phyloP scores from a whole-genome alignment of 306 rosid species.

The Crotalaria pallida region DNA sequence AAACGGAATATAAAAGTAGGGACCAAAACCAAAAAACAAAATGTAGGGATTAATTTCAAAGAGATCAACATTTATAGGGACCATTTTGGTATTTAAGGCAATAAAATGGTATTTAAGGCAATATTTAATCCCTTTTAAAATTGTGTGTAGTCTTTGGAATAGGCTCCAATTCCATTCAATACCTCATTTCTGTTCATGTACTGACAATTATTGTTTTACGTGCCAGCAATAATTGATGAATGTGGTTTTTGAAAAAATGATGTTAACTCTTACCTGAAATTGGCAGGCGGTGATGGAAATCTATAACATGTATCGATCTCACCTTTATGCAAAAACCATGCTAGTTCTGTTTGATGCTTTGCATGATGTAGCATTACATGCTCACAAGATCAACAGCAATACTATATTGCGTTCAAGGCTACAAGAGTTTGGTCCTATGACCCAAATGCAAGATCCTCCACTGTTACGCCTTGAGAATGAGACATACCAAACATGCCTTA shows the following conservation, averaged over 20 bases:
- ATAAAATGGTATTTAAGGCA: too few relatives aligned
- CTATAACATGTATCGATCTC: conserved; percentile 69
- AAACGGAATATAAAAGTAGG: too few relatives aligned
- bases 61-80: too few relatives aligned
- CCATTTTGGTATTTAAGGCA: too few relatives aligned
- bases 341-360: conserved; percentile 64
- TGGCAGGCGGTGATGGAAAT: conserved; percentile 94
- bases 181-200: background rate
- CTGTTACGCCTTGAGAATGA: conserved; percentile 91
- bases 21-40: too few relatives aligned
- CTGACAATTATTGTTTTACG: background rate
- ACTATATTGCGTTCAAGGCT: conserved; percentile 65
- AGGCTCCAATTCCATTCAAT: background rate
- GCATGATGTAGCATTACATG: conserved; percentile 74
- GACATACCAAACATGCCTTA: conserved; percentile 85
- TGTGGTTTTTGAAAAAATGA: conserved; percentile 6
- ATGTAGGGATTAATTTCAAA: too few relatives aligned
- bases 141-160: background rate
- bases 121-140: background rate
- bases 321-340: conserved; percentile 58
- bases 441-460: conserved; percentile 99
- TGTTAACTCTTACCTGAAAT: conserved; percentile 26
- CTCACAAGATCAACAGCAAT: conserved; percentile 65
- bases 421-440: conserved; percentile 79
- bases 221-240: background rate